Conservation (phyloP, 768 basidiomycete genomes). For the Amanita molliuscula region DNA sequence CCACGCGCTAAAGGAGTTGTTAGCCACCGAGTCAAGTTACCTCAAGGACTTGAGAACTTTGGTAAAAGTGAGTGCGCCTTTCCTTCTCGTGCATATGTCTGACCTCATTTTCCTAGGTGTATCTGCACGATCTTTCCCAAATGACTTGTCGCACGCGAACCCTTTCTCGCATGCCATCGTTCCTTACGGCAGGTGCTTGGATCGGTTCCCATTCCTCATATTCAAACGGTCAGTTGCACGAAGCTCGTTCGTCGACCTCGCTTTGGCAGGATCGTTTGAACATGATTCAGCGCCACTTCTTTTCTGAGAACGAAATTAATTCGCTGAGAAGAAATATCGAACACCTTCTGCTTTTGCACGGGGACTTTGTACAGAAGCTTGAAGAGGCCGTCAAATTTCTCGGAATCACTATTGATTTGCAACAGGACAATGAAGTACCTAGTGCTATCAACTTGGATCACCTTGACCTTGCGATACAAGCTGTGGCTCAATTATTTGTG, state of each 20-base stretch:
- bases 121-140: conserved; percentile 47
- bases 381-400: conserved; percentile 36
- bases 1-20: conserved; percentile 77
- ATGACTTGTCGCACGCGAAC: conserved; percentile 31
- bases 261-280: conserved; percentile 22
- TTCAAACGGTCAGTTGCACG: conserved; percentile 17
- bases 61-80: conserved; percentile 45
- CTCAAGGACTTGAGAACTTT: conserved; percentile 68
- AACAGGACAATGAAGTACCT: conserved; percentile 10
- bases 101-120: conserved; percentile 35
- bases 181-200: conserved; percentile 35
- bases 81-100: background rate
- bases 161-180: conserved; percentile 26
- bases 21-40: conserved; percentile 80
- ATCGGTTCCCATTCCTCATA: conserved; percentile 28
- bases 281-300: conserved; percentile 33
- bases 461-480: conserved; percentile 35
- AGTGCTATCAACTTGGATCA: conserved; percentile 16
- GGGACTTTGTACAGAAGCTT: conserved; percentile 52
- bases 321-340: conserved; percentile 56
- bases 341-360: conserved; percentile 59
- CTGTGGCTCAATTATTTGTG: conserved; percentile 46
- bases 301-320: conserved; percentile 49
- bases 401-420: conserved; percentile 32
- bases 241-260: conserved; percentile 14